phyloP scores from a whole-genome alignment of 768 basidiomycete genomes.

The Tulasnella sp. region DNA sequence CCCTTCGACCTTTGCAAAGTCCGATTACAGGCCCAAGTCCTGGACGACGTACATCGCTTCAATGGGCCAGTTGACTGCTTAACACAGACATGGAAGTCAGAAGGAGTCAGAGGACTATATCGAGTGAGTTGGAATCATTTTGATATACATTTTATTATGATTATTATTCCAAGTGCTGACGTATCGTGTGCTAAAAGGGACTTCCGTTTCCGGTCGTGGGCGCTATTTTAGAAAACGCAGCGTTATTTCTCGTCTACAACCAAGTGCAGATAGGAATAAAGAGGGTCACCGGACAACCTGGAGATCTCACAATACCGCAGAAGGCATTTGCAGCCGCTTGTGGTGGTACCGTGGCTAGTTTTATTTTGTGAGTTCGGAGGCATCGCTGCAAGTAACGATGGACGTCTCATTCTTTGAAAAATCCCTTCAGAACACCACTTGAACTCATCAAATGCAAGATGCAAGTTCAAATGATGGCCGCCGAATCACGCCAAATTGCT shows the following conservation, averaged over 20 bases:
- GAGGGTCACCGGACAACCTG: constrained; percentile 28
- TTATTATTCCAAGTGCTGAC: neutral
- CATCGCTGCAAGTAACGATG: neutral
- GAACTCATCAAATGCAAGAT: constrained; percentile 96
- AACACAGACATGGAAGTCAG: constrained; percentile 63
- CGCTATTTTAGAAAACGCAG: constrained; percentile 86
- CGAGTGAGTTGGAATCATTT: constrained; percentile 43
- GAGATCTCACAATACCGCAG: constrained; percentile 43
- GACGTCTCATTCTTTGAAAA: neutral
- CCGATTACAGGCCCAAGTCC: constrained; percentile 81
- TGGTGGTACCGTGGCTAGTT: constrained; percentile 80
- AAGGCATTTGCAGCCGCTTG: constrained; percentile 71
- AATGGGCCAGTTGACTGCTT: constrained; percentile 84
- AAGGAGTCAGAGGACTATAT: constrained; percentile 79
- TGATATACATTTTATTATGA: neutral
- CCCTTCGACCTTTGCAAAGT: constrained; percentile 96
- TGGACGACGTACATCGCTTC: constrained; percentile 60
- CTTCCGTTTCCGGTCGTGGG: constrained; percentile 84
- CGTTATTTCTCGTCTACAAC: constrained; percentile 77
- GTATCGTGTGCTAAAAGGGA: constrained; percentile 41
- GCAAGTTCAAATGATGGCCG: constrained; percentile 84
- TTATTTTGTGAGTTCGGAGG: constrained; percentile 55
- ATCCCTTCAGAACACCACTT: constrained; percentile 61
- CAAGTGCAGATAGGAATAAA: constrained; percentile 58
- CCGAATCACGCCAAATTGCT: constrained; percentile 23